Percentiles rank a stretch among this genome's conserved stretches.
Conservation (phyloP, 805 yeast species). For the Kluyveromyces nonfermentans region DNA sequence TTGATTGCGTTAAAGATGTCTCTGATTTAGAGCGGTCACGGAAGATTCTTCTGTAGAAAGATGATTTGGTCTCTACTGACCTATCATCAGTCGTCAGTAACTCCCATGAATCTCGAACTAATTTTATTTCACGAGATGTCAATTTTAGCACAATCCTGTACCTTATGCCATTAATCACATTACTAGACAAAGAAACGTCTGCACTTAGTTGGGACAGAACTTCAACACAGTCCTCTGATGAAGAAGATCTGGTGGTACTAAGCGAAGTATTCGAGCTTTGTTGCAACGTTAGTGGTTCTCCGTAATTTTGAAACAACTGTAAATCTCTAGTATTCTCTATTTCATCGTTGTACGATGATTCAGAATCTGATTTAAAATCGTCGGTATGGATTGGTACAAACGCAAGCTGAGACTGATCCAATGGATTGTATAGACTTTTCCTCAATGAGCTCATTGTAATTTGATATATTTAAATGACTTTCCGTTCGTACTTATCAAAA, state of each 20-base stretch:
- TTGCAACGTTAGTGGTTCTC: not conserved
- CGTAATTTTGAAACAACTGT: slow-evolving; percentile 1
- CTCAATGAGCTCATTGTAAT: not conserved
- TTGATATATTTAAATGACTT: no score
- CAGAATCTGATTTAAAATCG: slow-evolving; percentile 2
- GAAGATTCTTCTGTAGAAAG: slow-evolving; percentile 2
- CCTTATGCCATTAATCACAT: slow-evolving; percentile 14
- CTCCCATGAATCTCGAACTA: slow-evolving; percentile 32
- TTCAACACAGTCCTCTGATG: slow-evolving; percentile 9
- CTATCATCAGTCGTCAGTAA: slow-evolving; percentile 31
- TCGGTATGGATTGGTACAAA: slow-evolving; percentile 14
- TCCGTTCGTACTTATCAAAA: no score
- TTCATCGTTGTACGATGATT: slow-evolving; percentile 20
- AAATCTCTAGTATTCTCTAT: slow-evolving; percentile 25
- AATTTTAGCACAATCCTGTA: slow-evolving; percentile 25
- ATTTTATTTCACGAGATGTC: slow-evolving; percentile 25
- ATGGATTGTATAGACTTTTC: slow-evolving; percentile 10
- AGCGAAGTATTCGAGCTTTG: not conserved
- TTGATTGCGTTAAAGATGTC: not conserved
- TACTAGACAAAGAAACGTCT: slow-evolving; percentile 11
- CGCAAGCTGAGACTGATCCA: slow-evolving; percentile 16
- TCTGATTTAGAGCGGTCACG: not conserved
- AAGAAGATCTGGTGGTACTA: not conserved
- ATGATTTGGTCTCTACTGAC: slow-evolving; percentile 1
- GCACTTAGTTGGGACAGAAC: slow-evolving; percentile 13